phyloP scores from a whole-genome alignment of 306 rosid species.

The Chamaecrista fasciculata region DNA sequence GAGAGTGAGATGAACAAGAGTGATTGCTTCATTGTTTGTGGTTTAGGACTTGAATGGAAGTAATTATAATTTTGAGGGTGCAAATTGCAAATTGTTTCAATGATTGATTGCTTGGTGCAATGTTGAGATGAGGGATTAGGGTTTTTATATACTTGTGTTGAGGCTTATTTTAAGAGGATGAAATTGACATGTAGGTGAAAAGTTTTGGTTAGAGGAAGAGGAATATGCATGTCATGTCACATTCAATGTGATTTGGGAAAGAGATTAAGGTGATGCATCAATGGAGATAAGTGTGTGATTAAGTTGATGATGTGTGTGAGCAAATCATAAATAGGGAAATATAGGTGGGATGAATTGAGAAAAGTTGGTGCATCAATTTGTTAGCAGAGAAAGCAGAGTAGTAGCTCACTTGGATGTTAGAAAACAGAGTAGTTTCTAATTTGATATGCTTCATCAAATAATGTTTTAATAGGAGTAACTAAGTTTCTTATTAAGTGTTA shows the following conservation, averaged over 20 bases:
- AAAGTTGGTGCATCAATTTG: conserved; percentile 33
- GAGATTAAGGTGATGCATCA: conserved; percentile 36
- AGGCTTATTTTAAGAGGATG: too few species aligned
- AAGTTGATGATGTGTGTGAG: background rate
- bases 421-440: background rate
- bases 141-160: too few species aligned
- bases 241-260: background rate
- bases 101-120: too few species aligned
- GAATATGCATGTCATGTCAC: too few species aligned
- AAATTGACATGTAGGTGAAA: conserved; percentile 27
- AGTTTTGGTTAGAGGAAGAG: conserved; percentile 29
- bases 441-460: too few species aligned
- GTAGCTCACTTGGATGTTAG: conserved; percentile 18
- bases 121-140: too few species aligned
- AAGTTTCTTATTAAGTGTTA: too few species aligned
- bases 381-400: conserved; percentile 33
- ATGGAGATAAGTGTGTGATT: conserved; percentile 1
- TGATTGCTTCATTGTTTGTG: conserved; percentile 24
- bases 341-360: background rate
- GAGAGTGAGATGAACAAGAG: conserved; percentile 27
- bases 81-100: too few species aligned
- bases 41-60: too few species aligned
- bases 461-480: too few species aligned
- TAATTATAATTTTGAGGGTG: too few species aligned
- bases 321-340: background rate